Percentiles rank a stretch among this genome's conserved stretches.
Conservation (phyloP, 352 stramenopile genomes). For the Nannochloropsis limnetica region DNA sequence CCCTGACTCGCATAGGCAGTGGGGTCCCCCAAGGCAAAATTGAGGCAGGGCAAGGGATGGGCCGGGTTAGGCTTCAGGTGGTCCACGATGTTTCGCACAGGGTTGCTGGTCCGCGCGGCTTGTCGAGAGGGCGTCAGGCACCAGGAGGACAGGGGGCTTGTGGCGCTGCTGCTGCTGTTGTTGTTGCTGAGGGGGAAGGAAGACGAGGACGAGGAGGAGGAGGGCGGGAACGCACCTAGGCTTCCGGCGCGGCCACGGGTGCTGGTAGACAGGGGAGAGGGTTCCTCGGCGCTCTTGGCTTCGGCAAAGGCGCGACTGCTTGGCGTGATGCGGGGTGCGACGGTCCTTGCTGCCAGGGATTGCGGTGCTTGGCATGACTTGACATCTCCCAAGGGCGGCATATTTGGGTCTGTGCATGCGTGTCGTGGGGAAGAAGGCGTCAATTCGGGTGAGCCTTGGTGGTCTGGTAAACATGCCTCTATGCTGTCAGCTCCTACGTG, state of each 20-base stretch:
- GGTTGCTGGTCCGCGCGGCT: constrained; percentile 65
- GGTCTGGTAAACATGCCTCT: neutral
- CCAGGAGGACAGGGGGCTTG: neutral
- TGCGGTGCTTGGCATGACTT: neutral
- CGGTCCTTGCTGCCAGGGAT: neutral
- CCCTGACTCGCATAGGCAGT: constrained; percentile 70
- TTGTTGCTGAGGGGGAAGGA: neutral
- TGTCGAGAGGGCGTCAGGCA: constrained; percentile 53
- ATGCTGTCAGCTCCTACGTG: neutral
- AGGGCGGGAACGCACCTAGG: neutral
- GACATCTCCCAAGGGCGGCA: neutral
- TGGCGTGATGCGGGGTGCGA: neutral
- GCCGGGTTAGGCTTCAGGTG: constrained; percentile 67
- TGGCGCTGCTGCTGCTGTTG: neutral
- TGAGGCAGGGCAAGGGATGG: constrained; percentile 37
- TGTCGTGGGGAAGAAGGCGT: neutral
- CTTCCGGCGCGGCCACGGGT: neutral
- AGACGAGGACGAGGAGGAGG: neutral
- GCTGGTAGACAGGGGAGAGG: neutral
- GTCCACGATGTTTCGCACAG: constrained; percentile 86
- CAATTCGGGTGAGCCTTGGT: neutral
- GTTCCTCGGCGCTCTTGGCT: constrained; percentile 22
- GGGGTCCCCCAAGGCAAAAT: constrained; percentile 64
- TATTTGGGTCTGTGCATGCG: neutral
- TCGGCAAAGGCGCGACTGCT: constrained; percentile 8